Conservation (phyloP, 2,329 filamentous ascomycete genomes). For the Arthrinium phaeospermum region DNA sequence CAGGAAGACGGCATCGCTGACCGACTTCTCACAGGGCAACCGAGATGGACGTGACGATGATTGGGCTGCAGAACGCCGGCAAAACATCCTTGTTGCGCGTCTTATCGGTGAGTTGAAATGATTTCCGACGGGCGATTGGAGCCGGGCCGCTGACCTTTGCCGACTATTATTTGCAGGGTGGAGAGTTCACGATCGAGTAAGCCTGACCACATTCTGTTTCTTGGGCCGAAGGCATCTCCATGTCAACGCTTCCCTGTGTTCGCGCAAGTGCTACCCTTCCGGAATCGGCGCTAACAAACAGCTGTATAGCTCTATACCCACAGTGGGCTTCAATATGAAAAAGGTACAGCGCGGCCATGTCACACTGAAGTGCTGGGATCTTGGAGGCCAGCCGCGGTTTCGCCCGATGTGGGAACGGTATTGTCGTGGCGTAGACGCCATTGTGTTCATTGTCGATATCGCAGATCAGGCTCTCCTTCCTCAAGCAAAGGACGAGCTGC, state of each 20-base stretch:
- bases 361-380: constrained; percentile 98
- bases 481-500: constrained; percentile 89
- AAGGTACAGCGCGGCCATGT: constrained; percentile 97
- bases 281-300: neutral
- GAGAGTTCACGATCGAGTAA: constrained; percentile 99
- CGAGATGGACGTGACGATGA: constrained; percentile 99
- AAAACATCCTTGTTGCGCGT: constrained; percentile 95
- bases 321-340: constrained; percentile 99
- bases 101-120: constrained; percentile 75
- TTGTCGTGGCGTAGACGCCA: constrained; percentile 95
- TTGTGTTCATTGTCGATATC: constrained; percentile 98
- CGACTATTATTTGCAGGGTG: constrained; percentile 67
- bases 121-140: constrained; percentile 9
- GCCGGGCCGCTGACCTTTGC: constrained; percentile 42
- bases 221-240: neutral
- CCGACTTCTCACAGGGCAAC: constrained; percentile 72
- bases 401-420: constrained; percentile 99
- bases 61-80: constrained; percentile 95
- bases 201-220: constrained; percentile 44
- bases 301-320: constrained; percentile 83
- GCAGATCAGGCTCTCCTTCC: constrained; percentile 82
- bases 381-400: constrained; percentile 95
- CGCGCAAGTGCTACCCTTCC: constrained; percentile 11
- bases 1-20: constrained; percentile 9
- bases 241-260: constrained; percentile 2